A percentile compares a stretch with the other conserved stretches of the same genome.
phyloP scores from a whole-genome alignment of 192 early-diverging fungal genomes.

The Entrophospora sp. region DNA sequence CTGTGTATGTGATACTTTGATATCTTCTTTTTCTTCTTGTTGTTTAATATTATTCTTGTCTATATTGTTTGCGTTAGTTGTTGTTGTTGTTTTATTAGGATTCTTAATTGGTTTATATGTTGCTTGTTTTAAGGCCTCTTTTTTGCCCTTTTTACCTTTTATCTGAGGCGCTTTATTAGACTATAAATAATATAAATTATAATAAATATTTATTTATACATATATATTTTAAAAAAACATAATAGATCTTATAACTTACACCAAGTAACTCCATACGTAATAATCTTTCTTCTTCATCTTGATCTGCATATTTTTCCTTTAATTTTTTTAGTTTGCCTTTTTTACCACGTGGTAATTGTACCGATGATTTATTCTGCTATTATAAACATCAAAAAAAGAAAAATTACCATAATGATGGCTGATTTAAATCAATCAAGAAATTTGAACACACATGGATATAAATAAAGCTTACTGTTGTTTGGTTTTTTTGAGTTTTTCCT shows the following conservation, averaged over 20 bases:
- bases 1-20: too few species aligned
- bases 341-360: conserved; percentile 63
- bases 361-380: conserved; percentile 5
- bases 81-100: conserved; percentile 28
- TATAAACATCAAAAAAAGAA: not conserved
- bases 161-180: conserved; percentile 59
- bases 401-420: not conserved
- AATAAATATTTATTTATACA: too few species aligned
- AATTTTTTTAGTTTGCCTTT: conserved; percentile 84
- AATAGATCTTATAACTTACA: too few species aligned
- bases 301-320: conserved; percentile 90
- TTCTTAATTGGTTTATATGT: conserved; percentile 18
- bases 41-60: conserved; percentile 18
- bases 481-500: too few species aligned
- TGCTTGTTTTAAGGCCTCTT: conserved; percentile 40
- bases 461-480: too few species aligned
- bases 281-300: conserved; percentile 87
- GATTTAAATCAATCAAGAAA: too few species aligned
- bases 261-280: conserved; percentile 75
- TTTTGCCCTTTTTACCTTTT: conserved; percentile 67
- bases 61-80: conserved; percentile 21
- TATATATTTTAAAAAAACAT: too few species aligned
- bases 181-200: too few species aligned
- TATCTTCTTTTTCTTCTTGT: conserved; percentile 16
- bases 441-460: too few species aligned